These are phyloP conservation scores for Globisporangium perplexum DNA, from an alignment of 352 stramenopile species.

Conservation along the genomic window DNA sequence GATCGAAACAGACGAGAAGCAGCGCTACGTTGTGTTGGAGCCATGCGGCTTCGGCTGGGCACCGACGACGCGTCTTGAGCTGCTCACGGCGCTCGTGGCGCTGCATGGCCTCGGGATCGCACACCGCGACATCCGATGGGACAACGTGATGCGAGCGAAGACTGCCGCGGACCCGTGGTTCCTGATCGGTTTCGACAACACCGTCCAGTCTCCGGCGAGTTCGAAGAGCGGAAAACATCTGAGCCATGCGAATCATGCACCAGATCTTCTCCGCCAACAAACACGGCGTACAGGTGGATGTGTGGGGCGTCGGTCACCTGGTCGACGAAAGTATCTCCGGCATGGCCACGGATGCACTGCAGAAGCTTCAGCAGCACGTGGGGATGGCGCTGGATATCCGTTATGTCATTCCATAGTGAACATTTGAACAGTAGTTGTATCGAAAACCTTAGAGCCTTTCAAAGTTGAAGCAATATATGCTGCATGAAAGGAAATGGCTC, in stretches of 20 bases:
- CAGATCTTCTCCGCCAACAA: no score
- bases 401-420: no score
- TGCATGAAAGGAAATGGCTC: no score
- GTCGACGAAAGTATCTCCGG: no score
- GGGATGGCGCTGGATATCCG: no score
- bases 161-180: slow-evolving; percentile 13
- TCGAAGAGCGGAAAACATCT: no score
- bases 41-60: background rate
- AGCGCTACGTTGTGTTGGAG: slow-evolving; percentile 8
- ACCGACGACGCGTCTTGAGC: background rate
- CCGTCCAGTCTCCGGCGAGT: slow-evolving; percentile 1
- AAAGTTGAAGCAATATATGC: no score
- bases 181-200: slow-evolving; percentile 20
- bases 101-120: slow-evolving; percentile 10
- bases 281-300: background rate
- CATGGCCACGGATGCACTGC: no score
- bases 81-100: slow-evolving; percentile 10
- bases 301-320: background rate
- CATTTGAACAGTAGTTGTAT: no score
- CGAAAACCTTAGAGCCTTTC: no score
- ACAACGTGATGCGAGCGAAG: slow-evolving; percentile 15
- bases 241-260: no score
- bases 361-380: no score
- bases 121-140: slow-evolving; percentile 17
- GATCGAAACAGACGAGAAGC: slow-evolving; percentile 11